Conservation (phyloP, 2,329 filamentous ascomycete genomes). For the Leptographium flavum region DNA sequence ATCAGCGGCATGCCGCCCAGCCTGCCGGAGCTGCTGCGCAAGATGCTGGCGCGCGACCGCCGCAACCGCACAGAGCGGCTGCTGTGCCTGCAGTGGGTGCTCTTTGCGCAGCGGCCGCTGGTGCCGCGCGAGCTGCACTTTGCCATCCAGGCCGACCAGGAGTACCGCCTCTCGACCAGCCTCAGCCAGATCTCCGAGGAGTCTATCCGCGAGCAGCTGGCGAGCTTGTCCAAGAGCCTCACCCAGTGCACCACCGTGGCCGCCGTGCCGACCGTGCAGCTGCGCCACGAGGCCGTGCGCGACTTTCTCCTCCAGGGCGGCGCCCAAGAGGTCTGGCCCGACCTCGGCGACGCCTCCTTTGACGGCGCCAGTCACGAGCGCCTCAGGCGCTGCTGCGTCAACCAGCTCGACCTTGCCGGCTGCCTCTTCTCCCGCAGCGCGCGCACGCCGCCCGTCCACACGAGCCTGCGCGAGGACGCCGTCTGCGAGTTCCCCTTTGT, state of each 20-base stretch:
- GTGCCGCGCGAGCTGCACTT: constrained; percentile 27
- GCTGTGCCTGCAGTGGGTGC: constrained; percentile 36
- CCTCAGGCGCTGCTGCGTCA: constrained; percentile 28
- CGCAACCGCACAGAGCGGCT: constrained; percentile 24
- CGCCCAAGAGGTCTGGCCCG: constrained; percentile 17
- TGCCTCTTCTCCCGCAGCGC: no score
- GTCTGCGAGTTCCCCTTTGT: constrained; percentile 26
- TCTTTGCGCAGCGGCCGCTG: constrained; percentile 32
- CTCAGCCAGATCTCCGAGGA: constrained; percentile 6
- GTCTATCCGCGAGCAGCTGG: no score
- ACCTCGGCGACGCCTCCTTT: constrained; percentile 18
- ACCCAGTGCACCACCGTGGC: constrained; percentile 26
- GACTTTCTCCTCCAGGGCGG: constrained; percentile 29
- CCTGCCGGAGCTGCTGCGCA: constrained; percentile 9
- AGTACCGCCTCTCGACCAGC: not conserved
- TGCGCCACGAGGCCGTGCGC: constrained; percentile 37
- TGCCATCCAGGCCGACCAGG: constrained; percentile 20
- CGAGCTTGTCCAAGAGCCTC: constrained; percentile 42
- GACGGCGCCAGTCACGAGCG: constrained; percentile 23
- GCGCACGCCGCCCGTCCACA: no score
- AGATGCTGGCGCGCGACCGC: constrained; percentile 33
- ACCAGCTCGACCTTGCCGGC: no score
- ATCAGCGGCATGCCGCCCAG: constrained; percentile 11
- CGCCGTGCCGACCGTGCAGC: constrained; percentile 26
- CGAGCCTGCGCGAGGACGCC: not conserved